These are phyloP conservation scores for Glaciozyma antarctica DNA, from an alignment of 768 basidiomycete species.

Conservation along the genomic window DNA sequence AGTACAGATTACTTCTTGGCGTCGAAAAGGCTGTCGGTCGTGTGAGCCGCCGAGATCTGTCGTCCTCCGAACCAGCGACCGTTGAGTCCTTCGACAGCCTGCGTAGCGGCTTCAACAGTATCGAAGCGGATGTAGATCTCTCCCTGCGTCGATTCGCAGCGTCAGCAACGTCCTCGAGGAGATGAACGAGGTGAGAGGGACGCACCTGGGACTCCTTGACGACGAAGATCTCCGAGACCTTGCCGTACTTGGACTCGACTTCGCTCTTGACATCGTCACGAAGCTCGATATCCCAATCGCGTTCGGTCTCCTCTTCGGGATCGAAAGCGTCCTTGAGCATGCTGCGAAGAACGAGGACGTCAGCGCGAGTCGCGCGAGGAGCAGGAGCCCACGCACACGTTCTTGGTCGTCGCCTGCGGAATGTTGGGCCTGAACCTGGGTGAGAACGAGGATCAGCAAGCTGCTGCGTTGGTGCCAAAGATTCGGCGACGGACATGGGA, in stretches of 20 bases:
- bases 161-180: background rate
- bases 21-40: slow-evolving; percentile 12
- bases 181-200: background rate
- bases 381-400: slow-evolving; percentile 18
- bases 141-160: slow-evolving; percentile 50
- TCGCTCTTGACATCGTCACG: slow-evolving; percentile 93
- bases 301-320: slow-evolving; percentile 94
- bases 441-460: background rate
- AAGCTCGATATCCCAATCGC: slow-evolving; percentile 92
- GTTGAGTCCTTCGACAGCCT: slow-evolving; percentile 79
- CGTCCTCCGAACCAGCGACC: slow-evolving; percentile 71
- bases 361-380: background rate
- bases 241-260: slow-evolving; percentile 82
- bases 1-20: background rate
- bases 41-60: slow-evolving; percentile 21
- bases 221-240: slow-evolving; percentile 76
- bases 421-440: slow-evolving; percentile 65
- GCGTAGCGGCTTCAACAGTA: slow-evolving; percentile 64
- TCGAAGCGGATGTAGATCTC: slow-evolving; percentile 95
- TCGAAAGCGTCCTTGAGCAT: slow-evolving; percentile 92
- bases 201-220: slow-evolving; percentile 85
- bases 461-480: background rate
- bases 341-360: slow-evolving; percentile 50
- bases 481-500: background rate
- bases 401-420: slow-evolving; percentile 42